These are phyloP conservation scores for Colletotrichum zoysiae DNA, from an alignment of 2,329 filamentous ascomycete genomes.

Conservation along the genomic window DNA sequence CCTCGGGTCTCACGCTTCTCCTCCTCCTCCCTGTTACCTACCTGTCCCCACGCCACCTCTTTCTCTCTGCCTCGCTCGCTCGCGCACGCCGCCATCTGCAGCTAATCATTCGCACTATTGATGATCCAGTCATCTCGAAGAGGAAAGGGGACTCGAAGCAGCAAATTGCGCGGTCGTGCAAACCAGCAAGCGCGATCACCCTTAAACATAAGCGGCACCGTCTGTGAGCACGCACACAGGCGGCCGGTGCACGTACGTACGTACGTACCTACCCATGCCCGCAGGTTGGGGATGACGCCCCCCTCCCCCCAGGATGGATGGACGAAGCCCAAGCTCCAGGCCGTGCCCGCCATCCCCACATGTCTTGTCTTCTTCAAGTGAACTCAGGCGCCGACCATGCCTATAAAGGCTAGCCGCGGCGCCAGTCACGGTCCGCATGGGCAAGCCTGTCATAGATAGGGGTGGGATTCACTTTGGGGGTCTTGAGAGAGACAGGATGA, in stretches of 20 bases:
- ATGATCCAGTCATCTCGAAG: background rate
- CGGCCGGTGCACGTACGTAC: conserved; percentile 36
- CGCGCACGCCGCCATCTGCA: conserved; percentile 1
- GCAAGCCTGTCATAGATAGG: conserved; percentile 29
- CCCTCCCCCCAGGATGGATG: conserved; percentile 31
- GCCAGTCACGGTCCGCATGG: conserved; percentile 28
- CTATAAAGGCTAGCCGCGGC: conserved; percentile 29
- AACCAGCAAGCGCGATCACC: conserved; percentile 21
- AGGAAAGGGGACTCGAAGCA: conserved; percentile 12
- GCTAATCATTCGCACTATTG: conserved; percentile 1
- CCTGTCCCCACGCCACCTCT: background rate
- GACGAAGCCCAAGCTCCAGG: conserved; percentile 33
- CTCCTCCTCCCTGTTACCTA: background rate
- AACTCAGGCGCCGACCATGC: conserved; percentile 17
- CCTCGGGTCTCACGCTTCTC: background rate
- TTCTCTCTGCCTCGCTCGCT: background rate
- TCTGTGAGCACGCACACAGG: conserved; percentile 34
- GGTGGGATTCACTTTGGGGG: conserved; percentile 1
- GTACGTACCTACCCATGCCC: conserved; percentile 27
- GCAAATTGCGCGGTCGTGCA: conserved; percentile 18
- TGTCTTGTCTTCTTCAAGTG: conserved; percentile 38
- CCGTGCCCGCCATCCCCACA: conserved; percentile 37
- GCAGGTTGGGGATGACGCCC: conserved; percentile 26
- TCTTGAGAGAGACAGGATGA: background rate
- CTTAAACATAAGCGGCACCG: conserved; percentile 12